Conservation (phyloP, 768 basidiomycete species). For the Panellus pusillus region DNA sequence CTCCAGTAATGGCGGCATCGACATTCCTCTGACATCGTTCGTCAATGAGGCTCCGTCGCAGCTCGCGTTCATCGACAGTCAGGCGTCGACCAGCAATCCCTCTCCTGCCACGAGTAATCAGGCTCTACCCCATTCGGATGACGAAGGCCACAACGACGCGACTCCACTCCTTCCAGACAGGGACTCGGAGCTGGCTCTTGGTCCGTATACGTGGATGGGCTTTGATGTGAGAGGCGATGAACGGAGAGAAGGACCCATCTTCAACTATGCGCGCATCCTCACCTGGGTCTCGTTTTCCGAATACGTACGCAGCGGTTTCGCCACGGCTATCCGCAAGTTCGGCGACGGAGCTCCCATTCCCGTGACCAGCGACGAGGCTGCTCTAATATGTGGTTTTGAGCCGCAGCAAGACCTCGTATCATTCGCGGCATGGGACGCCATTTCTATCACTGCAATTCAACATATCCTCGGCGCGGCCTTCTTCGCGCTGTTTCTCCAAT, state of each 20-base stretch:
- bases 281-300: constrained; percentile 7
- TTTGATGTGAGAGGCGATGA: constrained; percentile 9
- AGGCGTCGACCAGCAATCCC: not conserved
- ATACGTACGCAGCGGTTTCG: not conserved
- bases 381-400: not conserved
- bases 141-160: too few relatives aligned
- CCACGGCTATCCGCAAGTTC: not conserved
- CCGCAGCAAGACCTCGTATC: not conserved
- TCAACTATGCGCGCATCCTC: constrained; percentile 10
- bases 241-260: constrained; percentile 10
- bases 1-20: too few relatives aligned
- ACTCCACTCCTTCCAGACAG: too few relatives aligned
- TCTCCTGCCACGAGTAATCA: not conserved
- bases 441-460: not conserved
- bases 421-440: not conserved
- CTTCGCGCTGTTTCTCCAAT: constrained; percentile 27
- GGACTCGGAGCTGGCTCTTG: not conserved
- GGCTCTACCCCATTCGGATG: too few relatives aligned
- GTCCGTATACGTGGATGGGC: not conserved
- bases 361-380: not conserved
- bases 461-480: constrained; percentile 28
- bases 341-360: not conserved
- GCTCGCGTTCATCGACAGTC: not conserved
- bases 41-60: too few relatives aligned
- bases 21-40: not conserved